Evolutionary conservation across 805 yeast species (phyloP).

Genomic region (Saccharomyces eubayanus): DNA sequence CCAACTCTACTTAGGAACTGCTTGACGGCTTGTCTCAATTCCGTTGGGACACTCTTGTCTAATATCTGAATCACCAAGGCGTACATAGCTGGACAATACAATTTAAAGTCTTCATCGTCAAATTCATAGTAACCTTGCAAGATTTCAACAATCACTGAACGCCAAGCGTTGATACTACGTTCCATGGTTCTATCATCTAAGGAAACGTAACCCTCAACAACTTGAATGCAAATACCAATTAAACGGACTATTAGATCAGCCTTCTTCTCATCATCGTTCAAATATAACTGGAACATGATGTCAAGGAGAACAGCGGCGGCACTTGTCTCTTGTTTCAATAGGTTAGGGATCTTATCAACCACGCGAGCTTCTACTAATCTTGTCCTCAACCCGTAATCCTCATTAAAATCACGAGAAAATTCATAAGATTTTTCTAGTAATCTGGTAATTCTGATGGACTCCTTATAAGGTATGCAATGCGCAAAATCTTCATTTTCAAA

Average conservation of each 20-base stretch:
- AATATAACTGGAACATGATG: conserved; percentile 68
- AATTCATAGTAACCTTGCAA: conserved; percentile 73
- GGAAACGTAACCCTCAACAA: conserved; percentile 59
- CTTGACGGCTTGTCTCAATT: conserved; percentile 53
- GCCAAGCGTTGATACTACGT: conserved; percentile 76
- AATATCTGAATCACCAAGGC: conserved; percentile 49
- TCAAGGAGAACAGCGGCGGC: conserved; percentile 82
- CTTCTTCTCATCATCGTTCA: conserved; percentile 41
- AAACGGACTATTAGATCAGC: conserved; percentile 35
- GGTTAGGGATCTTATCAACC: conserved; percentile 84
- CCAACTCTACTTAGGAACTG: conserved; percentile 52
- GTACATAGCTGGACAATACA: conserved; percentile 53
- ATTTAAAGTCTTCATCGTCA: conserved; percentile 60
- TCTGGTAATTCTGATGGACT: conserved; percentile 51
- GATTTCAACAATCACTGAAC: conserved; percentile 86
- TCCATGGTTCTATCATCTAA: conserved; percentile 70
- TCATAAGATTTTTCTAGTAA: conserved; percentile 61
- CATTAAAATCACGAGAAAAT: conserved; percentile 83
- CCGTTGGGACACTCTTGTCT: conserved; percentile 52
- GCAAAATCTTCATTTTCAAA: conserved; percentile 66
- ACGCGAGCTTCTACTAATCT: conserved; percentile 86
- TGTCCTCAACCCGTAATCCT: conserved; percentile 79
- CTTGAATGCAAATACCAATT: conserved; percentile 61
- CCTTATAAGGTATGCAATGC: conserved; percentile 55
- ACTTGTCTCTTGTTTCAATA: conserved; percentile 84